Evolutionary conservation across 495 filamentous ascomycete species (phyloP).

Genomic region (Lepidopterella palustris): DNA sequence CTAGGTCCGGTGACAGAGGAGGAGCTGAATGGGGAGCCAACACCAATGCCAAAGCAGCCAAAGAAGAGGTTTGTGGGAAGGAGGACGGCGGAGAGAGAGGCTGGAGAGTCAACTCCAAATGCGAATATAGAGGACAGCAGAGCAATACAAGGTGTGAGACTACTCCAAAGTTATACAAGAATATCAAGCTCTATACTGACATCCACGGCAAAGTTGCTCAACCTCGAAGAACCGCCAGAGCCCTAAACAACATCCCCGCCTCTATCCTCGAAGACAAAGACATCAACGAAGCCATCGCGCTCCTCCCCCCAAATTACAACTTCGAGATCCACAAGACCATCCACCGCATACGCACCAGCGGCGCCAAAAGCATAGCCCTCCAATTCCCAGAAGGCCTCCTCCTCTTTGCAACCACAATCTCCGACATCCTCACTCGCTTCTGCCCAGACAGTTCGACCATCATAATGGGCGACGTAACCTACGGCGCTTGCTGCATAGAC

Average conservation of each 20-base stretch:
- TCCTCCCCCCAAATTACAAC: constrained; percentile 89
- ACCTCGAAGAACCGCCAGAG: constrained; percentile 61
- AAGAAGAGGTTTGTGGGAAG: constrained; percentile 38
- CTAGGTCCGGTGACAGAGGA: constrained; percentile 28
- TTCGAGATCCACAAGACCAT: constrained; percentile 99
- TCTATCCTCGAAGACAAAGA: constrained; percentile 80
- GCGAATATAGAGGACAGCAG: constrained; percentile 37
- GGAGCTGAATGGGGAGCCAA: constrained; percentile 29
- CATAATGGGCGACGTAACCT: constrained; percentile 99
- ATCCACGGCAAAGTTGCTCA: constrained; percentile 33
- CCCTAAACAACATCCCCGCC: constrained; percentile 81
- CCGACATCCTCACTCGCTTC: constrained; percentile 92
- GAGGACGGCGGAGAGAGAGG: constrained; percentile 30
- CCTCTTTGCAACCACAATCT: constrained; percentile 94
- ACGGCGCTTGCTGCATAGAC: constrained; percentile 97
- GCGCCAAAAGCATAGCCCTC: constrained; percentile 73
- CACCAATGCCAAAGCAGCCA: constrained; percentile 29
- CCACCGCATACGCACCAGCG: constrained; percentile 75
- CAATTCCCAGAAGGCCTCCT: constrained; percentile 96
- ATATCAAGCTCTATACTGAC: constrained; percentile 5
- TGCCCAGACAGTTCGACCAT: constrained; percentile 84
- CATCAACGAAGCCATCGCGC: constrained; percentile 80
- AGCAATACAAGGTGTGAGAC: constrained; percentile 38
- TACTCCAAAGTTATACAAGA: background rate
- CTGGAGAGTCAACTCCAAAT: constrained; percentile 22